Evolutionary conservation across 306 rosid genomes (phyloP), one percentile per base, ranked within the genome.

Genomic region (Casuarina cunninghamiana): DNA sequence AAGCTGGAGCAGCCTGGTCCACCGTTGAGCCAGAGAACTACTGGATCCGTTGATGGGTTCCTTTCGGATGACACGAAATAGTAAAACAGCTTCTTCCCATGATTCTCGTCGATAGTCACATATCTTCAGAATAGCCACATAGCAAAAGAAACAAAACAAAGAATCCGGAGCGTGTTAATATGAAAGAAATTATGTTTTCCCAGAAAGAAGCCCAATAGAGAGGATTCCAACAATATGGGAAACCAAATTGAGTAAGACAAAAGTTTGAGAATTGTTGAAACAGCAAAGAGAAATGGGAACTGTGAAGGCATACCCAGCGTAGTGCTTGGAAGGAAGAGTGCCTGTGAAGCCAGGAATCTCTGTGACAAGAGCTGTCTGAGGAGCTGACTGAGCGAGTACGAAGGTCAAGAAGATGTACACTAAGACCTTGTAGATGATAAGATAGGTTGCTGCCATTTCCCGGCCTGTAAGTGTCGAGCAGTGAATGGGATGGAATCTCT

Each of bases 1-100:
- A 95, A 85, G 80, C 99, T 95, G 78, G 99, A 95, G 76, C 99
- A 92, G 6, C 97, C 99, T 0, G 99, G 99, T 60, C 99, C 99
- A 10, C 99, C 99, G 62, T 95, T 95, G 68, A 95, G 96, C 98
- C 98, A 95, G n/a, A 95, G 88, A 85, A 91, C 97, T 79, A 95
- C 83, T 0, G 98, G 97, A 84, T 95, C 98, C 83, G 83, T 78
- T 17, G 89, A 67, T n/a, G 97, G 93, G 51, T 89, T 88, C 57
- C 90, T 75, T 80, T 92, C 96, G 9, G 99, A 95, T 53, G 72
- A 91, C 58, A 92, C 90, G 39, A 95, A 91, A 68, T 92, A 92
- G 73, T 95, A 95, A 73, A 82, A 95, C 87, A 93, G 83, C 71
- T 85, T 95, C 88, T 77, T 89, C 69, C 91, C 97, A 79, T 84